A percentile compares a stretch with the other conserved stretches of the same genome.
phyloP scores from a whole-genome alignment of 768 basidiomycete species.

The Tubosaeta sp. region DNA sequence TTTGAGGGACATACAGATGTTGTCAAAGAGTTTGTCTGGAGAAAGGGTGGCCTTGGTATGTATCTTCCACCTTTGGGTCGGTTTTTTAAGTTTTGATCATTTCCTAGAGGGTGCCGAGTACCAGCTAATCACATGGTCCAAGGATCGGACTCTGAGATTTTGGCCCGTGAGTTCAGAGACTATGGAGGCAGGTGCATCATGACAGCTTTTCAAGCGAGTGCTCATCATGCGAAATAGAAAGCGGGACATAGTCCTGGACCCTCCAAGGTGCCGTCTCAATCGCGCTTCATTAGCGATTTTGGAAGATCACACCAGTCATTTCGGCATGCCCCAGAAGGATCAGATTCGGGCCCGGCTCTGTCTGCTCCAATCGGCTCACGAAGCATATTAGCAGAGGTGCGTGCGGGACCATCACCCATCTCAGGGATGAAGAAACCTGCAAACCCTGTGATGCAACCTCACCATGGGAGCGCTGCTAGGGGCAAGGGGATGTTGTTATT shows the following conservation, averaged over 20 bases:
- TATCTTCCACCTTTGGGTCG: neutral
- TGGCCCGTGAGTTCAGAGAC: constrained; percentile 79
- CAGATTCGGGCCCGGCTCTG: constrained; percentile 40
- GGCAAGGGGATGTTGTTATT: constrained; percentile 25
- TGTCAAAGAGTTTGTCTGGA: constrained; percentile 98
- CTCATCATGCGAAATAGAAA: constrained; percentile 36
- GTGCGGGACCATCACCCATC: constrained; percentile 44
- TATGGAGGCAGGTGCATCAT: constrained; percentile 49
- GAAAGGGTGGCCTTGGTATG: constrained; percentile 58
- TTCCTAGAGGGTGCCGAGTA: constrained; percentile 47
- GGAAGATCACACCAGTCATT: constrained; percentile 42
- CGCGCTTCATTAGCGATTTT: constrained; percentile 14
- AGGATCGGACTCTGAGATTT: constrained; percentile 86
- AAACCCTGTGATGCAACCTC: constrained; percentile 31
- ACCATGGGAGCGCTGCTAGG: constrained; percentile 32
- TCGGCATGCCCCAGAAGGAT: constrained; percentile 47
- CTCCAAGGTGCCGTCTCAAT: constrained; percentile 22
- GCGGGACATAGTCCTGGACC: constrained; percentile 41
- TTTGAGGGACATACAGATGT: constrained; percentile 91
- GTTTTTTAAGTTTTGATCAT: neutral
- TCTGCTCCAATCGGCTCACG: constrained; percentile 68
- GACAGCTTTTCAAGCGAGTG: neutral
- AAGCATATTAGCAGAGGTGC: constrained; percentile 66
- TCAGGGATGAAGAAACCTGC: constrained; percentile 15
- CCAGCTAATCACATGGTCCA: constrained; percentile 75